These are phyloP conservation scores for Wickerhamiella sorbophila DNA, from an alignment of 805 yeast species.

Conservation along the genomic window DNA sequence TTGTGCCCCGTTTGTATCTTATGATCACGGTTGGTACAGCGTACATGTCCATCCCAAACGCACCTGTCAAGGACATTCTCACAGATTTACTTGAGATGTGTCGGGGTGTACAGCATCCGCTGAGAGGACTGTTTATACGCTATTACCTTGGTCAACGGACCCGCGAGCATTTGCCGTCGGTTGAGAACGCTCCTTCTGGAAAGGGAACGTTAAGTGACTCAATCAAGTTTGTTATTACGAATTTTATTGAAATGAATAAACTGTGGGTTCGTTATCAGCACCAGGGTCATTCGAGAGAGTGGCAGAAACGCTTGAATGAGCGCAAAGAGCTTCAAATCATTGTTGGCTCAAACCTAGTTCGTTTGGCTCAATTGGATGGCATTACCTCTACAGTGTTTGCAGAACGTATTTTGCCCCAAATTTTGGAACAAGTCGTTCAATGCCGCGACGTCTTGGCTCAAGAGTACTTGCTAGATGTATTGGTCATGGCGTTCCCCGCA, in stretches of 20 bases:
- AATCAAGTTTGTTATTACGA: slow-evolving; percentile 64
- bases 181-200: background rate
- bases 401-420: slow-evolving; percentile 52
- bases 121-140: slow-evolving; percentile 77
- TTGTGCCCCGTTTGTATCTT: slow-evolving; percentile 78
- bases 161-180: slow-evolving; percentile 36
- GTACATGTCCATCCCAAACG: slow-evolving; percentile 60
- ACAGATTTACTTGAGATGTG: slow-evolving; percentile 97
- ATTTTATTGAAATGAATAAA: slow-evolving; percentile 95
- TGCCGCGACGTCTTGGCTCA: slow-evolving; percentile 89
- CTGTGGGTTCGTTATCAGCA: slow-evolving; percentile 94
- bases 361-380: slow-evolving; percentile 68
- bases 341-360: slow-evolving; percentile 83
- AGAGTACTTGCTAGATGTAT: slow-evolving; percentile 77
- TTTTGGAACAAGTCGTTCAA: slow-evolving; percentile 81
- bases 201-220: slow-evolving; percentile 26
- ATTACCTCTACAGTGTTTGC: slow-evolving; percentile 38
- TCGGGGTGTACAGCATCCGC: slow-evolving; percentile 91
- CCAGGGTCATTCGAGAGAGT: slow-evolving; percentile 81
- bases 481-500: slow-evolving; percentile 90
- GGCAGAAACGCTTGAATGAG: slow-evolving; percentile 58
- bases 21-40: slow-evolving; percentile 94
- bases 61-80: slow-evolving; percentile 75
- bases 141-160: slow-evolving; percentile 79
- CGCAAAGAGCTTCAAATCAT: slow-evolving; percentile 79